Conservation (phyloP, 306 rosid species). For the Heteromeles arbutifolia region DNA sequence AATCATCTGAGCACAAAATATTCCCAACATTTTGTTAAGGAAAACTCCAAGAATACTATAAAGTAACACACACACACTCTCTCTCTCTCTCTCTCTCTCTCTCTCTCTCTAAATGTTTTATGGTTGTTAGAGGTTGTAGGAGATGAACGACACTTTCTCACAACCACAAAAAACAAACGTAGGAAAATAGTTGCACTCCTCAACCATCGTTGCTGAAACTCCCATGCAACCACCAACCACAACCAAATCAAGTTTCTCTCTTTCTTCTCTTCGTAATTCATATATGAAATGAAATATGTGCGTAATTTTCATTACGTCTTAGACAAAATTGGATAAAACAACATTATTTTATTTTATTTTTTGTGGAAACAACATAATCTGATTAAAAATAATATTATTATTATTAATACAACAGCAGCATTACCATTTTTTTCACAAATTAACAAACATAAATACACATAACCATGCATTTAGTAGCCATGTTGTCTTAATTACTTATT, state of each 20-base stretch:
- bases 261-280: not conserved
- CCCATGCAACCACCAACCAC: not conserved
- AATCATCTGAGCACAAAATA: no score
- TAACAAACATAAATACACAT: not conserved
- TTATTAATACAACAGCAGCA: not conserved
- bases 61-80: no score
- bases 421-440: not conserved
- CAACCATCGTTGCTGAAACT: not conserved
- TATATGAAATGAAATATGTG: not conserved
- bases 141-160: conserved; percentile 38
- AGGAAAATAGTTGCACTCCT: conserved; percentile 2
- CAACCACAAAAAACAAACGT: conserved; percentile 20
- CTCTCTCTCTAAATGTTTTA: not conserved
- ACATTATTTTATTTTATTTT: not conserved
- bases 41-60: not conserved
- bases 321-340: no score
- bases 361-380: not conserved
- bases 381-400: not conserved
- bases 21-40: not conserved
- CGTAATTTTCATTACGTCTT: no score
- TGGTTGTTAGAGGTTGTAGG: conserved; percentile 57
- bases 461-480: not conserved
- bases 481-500: not conserved
- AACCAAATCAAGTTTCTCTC: not conserved
- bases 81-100: no score